Conservation (phyloP, 2,329 filamentous ascomycete genomes). For the Fusarium sp. region DNA sequence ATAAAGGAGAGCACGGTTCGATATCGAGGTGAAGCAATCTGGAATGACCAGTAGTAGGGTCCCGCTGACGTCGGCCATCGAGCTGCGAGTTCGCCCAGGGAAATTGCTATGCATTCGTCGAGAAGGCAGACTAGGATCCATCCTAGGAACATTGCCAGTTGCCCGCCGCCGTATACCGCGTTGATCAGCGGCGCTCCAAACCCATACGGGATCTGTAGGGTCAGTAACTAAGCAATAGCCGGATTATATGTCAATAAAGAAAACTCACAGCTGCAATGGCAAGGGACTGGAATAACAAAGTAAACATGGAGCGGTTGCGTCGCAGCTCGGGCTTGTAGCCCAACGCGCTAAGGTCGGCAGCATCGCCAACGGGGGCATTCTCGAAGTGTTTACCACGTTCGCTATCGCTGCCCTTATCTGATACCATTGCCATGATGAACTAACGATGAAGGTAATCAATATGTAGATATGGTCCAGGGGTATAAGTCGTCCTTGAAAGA, state of each 20-base stretch:
- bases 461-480: not conserved
- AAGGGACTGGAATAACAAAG: slow-evolving; percentile 48
- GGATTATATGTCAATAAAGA: accelerated
- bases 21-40: slow-evolving; percentile 72
- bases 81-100: slow-evolving; percentile 80
- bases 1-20: slow-evolving; percentile 78
- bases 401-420: slow-evolving; percentile 35
- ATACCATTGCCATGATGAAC: slow-evolving; percentile 17
- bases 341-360: slow-evolving; percentile 56
- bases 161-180: slow-evolving; percentile 44
- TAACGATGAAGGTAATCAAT: not conserved
- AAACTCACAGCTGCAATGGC: slow-evolving; percentile 48
- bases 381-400: slow-evolving; percentile 25
- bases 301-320: slow-evolving; percentile 50
- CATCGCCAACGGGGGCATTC: slow-evolving; percentile 15
- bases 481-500: not conserved
- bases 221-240: not conserved
- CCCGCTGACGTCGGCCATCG: slow-evolving; percentile 74
- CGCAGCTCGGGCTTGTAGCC: slow-evolving; percentile 62
- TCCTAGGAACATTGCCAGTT: slow-evolving; percentile 77
- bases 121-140: slow-evolving; percentile 74
- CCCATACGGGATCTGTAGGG: slow-evolving; percentile 44
- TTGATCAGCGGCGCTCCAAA: slow-evolving; percentile 47
- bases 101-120: slow-evolving; percentile 79
- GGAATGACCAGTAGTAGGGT: slow-evolving; percentile 82